Percentiles rank a stretch among this genome's conserved stretches.
These are phyloP conservation scores for Novymonas esmeraldas DNA, from an alignment of 208 protist species.

Conservation along the genomic window DNA sequence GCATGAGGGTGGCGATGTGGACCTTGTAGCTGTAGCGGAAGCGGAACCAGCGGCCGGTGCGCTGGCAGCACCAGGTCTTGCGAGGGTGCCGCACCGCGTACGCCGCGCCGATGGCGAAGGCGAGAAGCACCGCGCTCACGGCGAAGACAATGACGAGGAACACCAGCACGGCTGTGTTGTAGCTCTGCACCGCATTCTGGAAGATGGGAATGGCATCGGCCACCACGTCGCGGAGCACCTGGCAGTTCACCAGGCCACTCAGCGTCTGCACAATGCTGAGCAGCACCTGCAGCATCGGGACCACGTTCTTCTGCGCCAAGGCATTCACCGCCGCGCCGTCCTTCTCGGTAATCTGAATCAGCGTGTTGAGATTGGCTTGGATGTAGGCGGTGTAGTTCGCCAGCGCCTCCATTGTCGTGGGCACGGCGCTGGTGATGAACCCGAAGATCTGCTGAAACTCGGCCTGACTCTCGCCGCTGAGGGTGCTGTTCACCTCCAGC, in stretches of 20 bases:
- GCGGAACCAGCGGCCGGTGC: conserved; percentile 46
- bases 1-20: conserved; percentile 23
- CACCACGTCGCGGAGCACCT: conserved; percentile 36
- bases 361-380: conserved; percentile 20
- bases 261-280: conserved; percentile 20
- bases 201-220: conserved; percentile 27
- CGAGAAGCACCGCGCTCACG: conserved; percentile 19
- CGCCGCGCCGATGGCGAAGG: conserved; percentile 5
- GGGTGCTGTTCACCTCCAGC: conserved; percentile 16
- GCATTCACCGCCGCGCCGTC: conserved; percentile 18
- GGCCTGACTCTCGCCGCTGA: conserved; percentile 21
- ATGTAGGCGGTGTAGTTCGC: conserved; percentile 37
- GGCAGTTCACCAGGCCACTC: conserved; percentile 36
- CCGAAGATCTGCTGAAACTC: conserved; percentile 12
- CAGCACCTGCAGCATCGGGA: conserved; percentile 21
- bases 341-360: conserved; percentile 24
- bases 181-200: conserved; percentile 20
- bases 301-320: conserved; percentile 9
- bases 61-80: conserved; percentile 36
- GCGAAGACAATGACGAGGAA: conserved; percentile 39
- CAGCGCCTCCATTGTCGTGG: conserved; percentile 26
- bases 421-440: conserved; percentile 21
- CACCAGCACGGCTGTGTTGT: conserved; percentile 32
- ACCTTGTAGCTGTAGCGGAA: conserved; percentile 45
- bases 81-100: conserved; percentile 29